Evolutionary conservation across 2,329 filamentous ascomycete genomes (phyloP), one percentile per base, ranked within the genome.

Genomic region (Blumeriella jaapii): DNA sequence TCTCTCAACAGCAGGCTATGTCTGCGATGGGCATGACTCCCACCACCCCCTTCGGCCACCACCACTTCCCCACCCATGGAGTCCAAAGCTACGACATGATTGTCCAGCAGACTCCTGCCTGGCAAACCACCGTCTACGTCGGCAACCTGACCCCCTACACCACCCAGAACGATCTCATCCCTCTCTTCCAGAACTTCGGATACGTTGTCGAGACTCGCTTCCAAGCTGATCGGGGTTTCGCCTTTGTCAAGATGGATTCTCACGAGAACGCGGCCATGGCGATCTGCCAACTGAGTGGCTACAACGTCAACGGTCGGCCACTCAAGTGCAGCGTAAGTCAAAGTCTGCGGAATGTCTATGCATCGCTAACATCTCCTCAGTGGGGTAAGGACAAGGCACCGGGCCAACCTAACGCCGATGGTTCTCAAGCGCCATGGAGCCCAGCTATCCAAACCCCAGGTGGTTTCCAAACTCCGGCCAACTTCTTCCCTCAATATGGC

Each of bases 301-400:
- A 96, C 66, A 93, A 95, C 50, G 89, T 98, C 52, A 95, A 98
- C 54, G 91, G 91, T 34, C 79, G 91, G 48, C 91, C 91, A 34
- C 64, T 98, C 51, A 98, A 98, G 71, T 98, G 91, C 72, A 96
- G 89, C 61, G 89, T 96, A 81, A 66, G 89, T 80, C 6, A 27
- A 28, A n/a, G n/a, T n/a, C n/a, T n/a, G n/a, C n/a, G n/a, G n/a
- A n/a, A n/a, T n/a, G n/a, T n/a, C n/a, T 39, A 39, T 25, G 28
- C 35, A 28, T 41, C 48, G 42, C 52, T 64, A 53, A 63, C 53
- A 41, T 48, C 31, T 43, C 48, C 50, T 24, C 56, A 96, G 89
- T 98, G 91, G 91, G 91, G 91, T 58, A 98, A 98, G 66, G 91
- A 98, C 63, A 93, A 94, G 64, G 86, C 87, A 34, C 85, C 91